Evolutionary conservation across 2,329 filamentous ascomycete genomes (phyloP).

Genomic region (Elsinoe necatrix): DNA sequence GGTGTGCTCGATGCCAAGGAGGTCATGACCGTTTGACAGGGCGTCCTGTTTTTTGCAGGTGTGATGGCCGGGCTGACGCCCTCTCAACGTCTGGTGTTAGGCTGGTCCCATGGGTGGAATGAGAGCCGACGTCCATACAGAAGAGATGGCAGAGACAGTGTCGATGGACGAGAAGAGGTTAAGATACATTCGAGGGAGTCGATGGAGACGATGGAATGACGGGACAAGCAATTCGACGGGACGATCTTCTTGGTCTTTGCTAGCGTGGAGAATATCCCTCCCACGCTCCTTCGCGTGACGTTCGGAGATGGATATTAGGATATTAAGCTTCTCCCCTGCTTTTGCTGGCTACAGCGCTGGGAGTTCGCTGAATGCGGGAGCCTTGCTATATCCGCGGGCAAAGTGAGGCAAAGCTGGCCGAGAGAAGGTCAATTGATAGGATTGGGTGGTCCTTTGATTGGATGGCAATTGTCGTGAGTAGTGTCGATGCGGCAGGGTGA

Average conservation of each 20-base stretch:
- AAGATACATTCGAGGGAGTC: neutral
- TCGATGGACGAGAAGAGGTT: neutral
- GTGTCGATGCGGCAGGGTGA: neutral
- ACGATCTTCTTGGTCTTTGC: slow-evolving; percentile 6
- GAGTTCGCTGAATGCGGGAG: slow-evolving; percentile 5
- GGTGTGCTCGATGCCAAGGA: slow-evolving; percentile 13
- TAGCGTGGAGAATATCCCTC: neutral
- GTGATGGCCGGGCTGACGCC: slow-evolving; percentile 3
- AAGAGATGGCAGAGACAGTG: neutral
- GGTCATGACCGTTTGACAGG: slow-evolving; percentile 9
- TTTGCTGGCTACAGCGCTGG: neutral
- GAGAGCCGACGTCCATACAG: slow-evolving; percentile 2
- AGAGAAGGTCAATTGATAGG: neutral
- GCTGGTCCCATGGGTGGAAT: slow-evolving; percentile 3
- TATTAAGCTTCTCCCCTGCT: slow-evolving; percentile 13
- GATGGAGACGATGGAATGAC: neutral
- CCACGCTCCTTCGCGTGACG: neutral
- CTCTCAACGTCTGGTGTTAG: slow-evolving; percentile 7
- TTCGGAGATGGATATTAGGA: neutral
- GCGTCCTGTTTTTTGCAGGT: neutral
- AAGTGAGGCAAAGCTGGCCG: slow-evolving; percentile 4
- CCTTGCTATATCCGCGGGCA: neutral
- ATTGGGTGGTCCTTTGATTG: neutral
- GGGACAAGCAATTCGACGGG: neutral
- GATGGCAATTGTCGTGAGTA: neutral